phyloP scores from a whole-genome alignment of 2,329 filamentous ascomycete genomes.

The Rhynchosporium agropyri region DNA sequence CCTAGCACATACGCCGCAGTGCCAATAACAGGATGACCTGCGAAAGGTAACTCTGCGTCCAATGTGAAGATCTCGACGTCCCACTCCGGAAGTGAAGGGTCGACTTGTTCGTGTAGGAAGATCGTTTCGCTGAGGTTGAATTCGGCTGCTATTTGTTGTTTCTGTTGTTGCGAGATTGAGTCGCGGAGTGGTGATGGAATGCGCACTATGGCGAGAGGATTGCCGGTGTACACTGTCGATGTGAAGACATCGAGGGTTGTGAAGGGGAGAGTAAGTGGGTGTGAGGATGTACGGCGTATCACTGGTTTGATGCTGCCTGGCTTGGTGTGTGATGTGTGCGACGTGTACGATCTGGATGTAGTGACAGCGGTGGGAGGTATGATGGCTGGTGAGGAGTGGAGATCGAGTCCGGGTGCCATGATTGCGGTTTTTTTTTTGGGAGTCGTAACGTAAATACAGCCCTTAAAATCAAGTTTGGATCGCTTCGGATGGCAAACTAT shows the following conservation, averaged over 20 bases:
- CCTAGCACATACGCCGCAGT: slow-evolving; percentile 53
- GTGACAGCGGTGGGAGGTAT: background rate
- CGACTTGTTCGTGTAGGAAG: slow-evolving; percentile 53
- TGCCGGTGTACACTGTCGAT: slow-evolving; percentile 54
- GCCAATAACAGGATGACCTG: slow-evolving; percentile 64
- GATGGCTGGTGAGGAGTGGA: background rate
- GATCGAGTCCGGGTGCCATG: slow-evolving; percentile 5
- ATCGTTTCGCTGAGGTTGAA: slow-evolving; percentile 68
- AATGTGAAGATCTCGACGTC: slow-evolving; percentile 62
- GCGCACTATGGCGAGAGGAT: slow-evolving; percentile 62
- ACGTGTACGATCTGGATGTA: background rate
- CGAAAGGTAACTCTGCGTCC: slow-evolving; percentile 58
- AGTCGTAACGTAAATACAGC: too few species aligned
- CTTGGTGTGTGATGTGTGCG: slow-evolving; percentile 2
- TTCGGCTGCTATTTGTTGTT: slow-evolving; percentile 61
- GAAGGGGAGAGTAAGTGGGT: slow-evolving; percentile 42
- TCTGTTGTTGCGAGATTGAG: slow-evolving; percentile 53
- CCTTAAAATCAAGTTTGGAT: background rate
- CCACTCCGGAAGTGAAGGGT: slow-evolving; percentile 44
- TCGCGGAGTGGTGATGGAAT: slow-evolving; percentile 48
- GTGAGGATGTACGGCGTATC: background rate
- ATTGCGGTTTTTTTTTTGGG: background rate
- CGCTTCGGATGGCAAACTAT: background rate
- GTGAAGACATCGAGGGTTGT: slow-evolving; percentile 63
- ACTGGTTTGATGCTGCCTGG: background rate